Conservation (phyloP, 2,329 filamentous ascomycete genomes). For the Chaetomiaceae sp. region DNA sequence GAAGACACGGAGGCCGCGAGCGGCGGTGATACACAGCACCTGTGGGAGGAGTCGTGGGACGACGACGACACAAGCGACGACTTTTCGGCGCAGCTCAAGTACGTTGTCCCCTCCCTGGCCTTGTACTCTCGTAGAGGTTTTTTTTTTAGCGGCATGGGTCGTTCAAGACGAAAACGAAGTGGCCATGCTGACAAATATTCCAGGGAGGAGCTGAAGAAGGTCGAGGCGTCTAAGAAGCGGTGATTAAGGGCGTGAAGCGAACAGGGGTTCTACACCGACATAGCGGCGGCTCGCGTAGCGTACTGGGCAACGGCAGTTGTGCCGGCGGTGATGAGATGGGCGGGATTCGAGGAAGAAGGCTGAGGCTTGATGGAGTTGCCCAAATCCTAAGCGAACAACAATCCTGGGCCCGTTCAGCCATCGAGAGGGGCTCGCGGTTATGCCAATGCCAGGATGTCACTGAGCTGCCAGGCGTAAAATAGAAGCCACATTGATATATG, state of each 20-base stretch:
- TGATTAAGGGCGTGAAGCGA: conserved; percentile 30
- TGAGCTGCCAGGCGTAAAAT: background rate
- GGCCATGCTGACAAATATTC: conserved; percentile 11
- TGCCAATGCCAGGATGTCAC: too few species aligned
- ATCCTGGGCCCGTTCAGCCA: too few species aligned
- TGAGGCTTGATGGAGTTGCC: too few species aligned
- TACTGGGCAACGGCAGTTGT: too few species aligned
- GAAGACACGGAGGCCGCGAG: conserved; percentile 82
- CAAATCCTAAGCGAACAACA: too few species aligned
- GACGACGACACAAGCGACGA: conserved; percentile 97
- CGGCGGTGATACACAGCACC: conserved; percentile 64
- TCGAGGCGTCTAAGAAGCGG: conserved; percentile 69
- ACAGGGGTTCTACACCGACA: background rate
- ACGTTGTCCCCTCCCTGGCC: conserved; percentile 40
- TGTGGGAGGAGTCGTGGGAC: conserved; percentile 99
- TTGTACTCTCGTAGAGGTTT: too few species aligned
- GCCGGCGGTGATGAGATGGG: too few species aligned
- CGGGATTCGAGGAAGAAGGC: too few species aligned
- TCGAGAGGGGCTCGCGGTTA: too few species aligned
- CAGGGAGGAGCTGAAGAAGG: conserved; percentile 92
- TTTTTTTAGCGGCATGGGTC: background rate
- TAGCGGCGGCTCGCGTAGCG: too few species aligned
- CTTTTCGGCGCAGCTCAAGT: conserved; percentile 93
- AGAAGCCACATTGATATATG: background rate
- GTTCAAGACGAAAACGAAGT: background rate